Conservation (phyloP, 202 grass and related monocot genomes). For the Schoenoplectus tabernaemontani region DNA sequence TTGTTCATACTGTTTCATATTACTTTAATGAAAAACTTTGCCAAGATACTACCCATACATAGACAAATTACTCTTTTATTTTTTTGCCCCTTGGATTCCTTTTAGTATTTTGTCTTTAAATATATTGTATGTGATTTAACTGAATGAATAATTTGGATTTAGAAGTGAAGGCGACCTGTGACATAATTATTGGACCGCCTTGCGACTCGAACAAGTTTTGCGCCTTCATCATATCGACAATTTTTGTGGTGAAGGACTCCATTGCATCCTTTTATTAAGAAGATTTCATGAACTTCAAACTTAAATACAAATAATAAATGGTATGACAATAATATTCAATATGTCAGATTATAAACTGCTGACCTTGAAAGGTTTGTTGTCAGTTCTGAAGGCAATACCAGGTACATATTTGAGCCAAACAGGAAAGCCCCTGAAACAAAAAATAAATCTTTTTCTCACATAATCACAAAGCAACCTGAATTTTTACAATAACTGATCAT, state of each 20-base stretch:
- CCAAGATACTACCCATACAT: neutral
- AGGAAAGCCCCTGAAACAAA: slow-evolving; percentile 63
- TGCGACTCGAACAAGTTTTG: slow-evolving; percentile 76
- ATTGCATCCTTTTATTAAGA: slow-evolving; percentile 54
- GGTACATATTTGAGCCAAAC: slow-evolving; percentile 98
- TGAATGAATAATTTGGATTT: neutral
- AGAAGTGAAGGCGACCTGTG: slow-evolving; percentile 42
- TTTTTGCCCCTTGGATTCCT: neutral
- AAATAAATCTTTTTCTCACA: neutral
- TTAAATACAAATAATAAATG: slow-evolving; percentile 6
- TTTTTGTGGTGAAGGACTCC: slow-evolving; percentile 80
- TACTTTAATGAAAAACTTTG: neutral
- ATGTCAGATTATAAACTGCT: neutral
- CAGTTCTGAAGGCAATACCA: slow-evolving; percentile 76
- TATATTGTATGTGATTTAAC: neutral
- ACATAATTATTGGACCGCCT: slow-evolving; percentile 90
- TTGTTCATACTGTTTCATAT: neutral
- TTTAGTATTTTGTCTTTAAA: neutral
- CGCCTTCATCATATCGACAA: slow-evolving; percentile 86
- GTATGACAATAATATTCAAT: neutral
- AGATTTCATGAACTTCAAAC: neutral
- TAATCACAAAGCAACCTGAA: neutral
- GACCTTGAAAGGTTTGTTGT: slow-evolving; percentile 98
- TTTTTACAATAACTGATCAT: neutral
- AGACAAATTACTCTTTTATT: neutral